phyloP scores from a whole-genome alignment of 164 flowering plant genomes.

The Hamamelis virginiana region DNA sequence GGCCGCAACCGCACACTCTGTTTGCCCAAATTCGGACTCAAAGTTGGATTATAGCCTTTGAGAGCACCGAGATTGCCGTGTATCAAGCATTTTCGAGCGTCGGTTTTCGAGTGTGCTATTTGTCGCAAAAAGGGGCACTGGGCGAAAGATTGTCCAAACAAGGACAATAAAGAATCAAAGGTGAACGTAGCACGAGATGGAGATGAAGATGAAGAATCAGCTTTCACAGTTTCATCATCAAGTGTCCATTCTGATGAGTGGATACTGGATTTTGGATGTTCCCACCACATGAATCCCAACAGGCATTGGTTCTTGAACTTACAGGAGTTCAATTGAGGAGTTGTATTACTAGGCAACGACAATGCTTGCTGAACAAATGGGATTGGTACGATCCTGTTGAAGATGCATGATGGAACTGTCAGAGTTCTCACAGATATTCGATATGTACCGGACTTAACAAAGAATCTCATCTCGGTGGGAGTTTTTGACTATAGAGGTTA shows the following conservation, averaged over 20 bases:
- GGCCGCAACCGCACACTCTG: too few species aligned
- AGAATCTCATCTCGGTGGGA: constrained; percentile 16
- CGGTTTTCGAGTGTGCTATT: not conserved
- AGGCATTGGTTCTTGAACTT: not conserved
- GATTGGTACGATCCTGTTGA: not conserved
- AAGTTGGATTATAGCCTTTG: too few species aligned
- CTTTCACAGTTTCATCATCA: not conserved
- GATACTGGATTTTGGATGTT: not conserved
- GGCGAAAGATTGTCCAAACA: not conserved
- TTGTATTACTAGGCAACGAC: not conserved
- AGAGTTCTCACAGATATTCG: constrained; percentile 4
- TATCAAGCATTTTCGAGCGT: too few species aligned
- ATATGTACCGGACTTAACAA: constrained; percentile 13
- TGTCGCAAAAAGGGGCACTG: not conserved
- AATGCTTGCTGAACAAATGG: not conserved
- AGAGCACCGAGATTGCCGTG: too few species aligned
- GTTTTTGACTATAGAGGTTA: not conserved
- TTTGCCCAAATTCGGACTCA: too few species aligned
- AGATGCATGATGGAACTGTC: constrained; percentile 8
- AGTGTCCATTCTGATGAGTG: not conserved
- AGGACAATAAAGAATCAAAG: not conserved
- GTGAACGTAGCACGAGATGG: not conserved
- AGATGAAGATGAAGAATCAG: not conserved
- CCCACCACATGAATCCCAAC: not conserved
- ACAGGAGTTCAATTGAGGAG: not conserved